Conservation (phyloP, 495 filamentous ascomycete species). For the Talaromyces liani region DNA sequence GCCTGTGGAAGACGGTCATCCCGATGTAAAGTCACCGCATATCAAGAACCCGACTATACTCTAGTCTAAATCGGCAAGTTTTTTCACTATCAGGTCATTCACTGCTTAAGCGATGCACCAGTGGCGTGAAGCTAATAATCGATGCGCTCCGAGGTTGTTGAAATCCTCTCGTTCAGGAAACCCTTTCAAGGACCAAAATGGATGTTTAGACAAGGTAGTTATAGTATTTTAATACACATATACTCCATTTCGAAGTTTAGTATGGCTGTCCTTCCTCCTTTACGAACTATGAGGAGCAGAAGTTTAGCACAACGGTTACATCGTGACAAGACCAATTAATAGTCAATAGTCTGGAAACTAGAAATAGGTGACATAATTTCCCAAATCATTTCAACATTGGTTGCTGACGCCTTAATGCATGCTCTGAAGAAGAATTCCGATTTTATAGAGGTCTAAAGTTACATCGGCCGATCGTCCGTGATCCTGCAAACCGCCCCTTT, state of each 20-base stretch:
- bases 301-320: neutral
- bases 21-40: neutral
- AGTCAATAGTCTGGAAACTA: neutral
- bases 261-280: neutral
- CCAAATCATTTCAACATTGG: neutral
- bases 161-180: neutral
- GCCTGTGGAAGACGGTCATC: neutral
- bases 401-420: neutral
- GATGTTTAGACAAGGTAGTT: neutral
- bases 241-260: neutral
- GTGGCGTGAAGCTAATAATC: neutral
- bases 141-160: neutral
- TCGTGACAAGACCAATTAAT: neutral
- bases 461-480: neutral
- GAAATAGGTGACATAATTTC: neutral
- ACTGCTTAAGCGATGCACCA: neutral
- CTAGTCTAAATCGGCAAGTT: neutral
- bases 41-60: neutral
- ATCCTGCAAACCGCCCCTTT: neutral
- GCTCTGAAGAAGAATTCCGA: neutral
- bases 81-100: neutral
- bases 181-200: neutral
- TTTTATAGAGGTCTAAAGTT: neutral
- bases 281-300: neutral
- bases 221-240: neutral